phyloP scores from a whole-genome alignment of 75 land plant genomes.

The Pinus albicaulis region DNA sequence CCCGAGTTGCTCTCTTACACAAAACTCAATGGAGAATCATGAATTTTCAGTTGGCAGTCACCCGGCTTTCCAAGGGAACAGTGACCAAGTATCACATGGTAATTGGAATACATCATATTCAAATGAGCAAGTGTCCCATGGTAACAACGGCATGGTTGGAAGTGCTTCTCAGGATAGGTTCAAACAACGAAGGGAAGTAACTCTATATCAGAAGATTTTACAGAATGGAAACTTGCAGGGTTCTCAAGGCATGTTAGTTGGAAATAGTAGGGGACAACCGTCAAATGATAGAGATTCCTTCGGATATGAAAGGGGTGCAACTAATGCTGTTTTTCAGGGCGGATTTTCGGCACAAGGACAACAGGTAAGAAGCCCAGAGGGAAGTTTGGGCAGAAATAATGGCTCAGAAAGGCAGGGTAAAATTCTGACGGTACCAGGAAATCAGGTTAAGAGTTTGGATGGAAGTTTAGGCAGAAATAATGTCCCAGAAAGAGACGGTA shows the following conservation, averaged over 20 bases:
- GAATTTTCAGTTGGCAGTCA: constrained; percentile 80
- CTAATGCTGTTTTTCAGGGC: constrained; percentile 4
- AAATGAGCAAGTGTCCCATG: constrained; percentile 40
- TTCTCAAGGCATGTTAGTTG: constrained; percentile 17
- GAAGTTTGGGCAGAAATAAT: constrained; percentile 5
- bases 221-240: constrained; percentile 25
- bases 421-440: constrained; percentile 6
- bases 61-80: constrained; percentile 60
- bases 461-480: constrained; percentile 15
- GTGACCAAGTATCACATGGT: constrained; percentile 56
- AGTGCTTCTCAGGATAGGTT: constrained; percentile 28
- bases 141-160: constrained; percentile 13
- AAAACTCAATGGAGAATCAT: constrained; percentile 67
- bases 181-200: constrained; percentile 34
- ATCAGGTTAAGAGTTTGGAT: constrained; percentile 15
- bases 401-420: constrained; percentile 10
- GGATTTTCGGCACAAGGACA: background rate
- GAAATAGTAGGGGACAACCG: constrained; percentile 1
- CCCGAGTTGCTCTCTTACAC: constrained; percentile 93
- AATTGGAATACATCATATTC: constrained; percentile 45
- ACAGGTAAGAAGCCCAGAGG: constrained; percentile 12
- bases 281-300: constrained; percentile 9
- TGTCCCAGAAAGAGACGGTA: constrained; percentile 15
- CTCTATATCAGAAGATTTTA: constrained; percentile 45
- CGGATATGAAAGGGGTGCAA: background rate